Percentiles rank a stretch among this genome's conserved stretches.
Conservation (phyloP, 2,329 filamentous ascomycete genomes). For the Lachnellula subtilissima region DNA sequence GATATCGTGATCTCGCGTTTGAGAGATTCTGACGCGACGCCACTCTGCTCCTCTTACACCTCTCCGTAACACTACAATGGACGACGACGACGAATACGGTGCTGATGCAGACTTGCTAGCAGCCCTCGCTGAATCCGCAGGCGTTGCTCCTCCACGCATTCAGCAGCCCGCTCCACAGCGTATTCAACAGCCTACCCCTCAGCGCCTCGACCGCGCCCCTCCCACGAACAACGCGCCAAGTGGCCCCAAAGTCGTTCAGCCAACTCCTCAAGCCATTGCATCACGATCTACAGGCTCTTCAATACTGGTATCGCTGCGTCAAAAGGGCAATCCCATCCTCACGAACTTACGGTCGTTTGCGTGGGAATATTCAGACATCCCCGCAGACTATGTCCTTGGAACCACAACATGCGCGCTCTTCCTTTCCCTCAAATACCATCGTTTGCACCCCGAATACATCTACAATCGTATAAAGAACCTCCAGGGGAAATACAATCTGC, state of each 20-base stretch:
- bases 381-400: slow-evolving; percentile 86
- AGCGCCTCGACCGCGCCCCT: slow-evolving; percentile 50
- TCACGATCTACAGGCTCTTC: slow-evolving; percentile 61
- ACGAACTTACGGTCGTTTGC: slow-evolving; percentile 74
- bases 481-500: slow-evolving; percentile 79
- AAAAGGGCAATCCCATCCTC: slow-evolving; percentile 92
- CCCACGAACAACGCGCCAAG: slow-evolving; percentile 28
- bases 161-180: slow-evolving; percentile 36
- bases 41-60: background rate
- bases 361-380: slow-evolving; percentile 98
- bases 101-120: slow-evolving; percentile 53
- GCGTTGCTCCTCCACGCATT: slow-evolving; percentile 18
- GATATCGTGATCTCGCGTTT: too few species aligned
- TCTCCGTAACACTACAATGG: slow-evolving; percentile 18
- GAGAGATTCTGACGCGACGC: background rate
- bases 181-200: slow-evolving; percentile 46
- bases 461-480: slow-evolving; percentile 86
- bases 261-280: slow-evolving; percentile 79
- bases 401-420: slow-evolving; percentile 87
- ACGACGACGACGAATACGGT: slow-evolving; percentile 52
- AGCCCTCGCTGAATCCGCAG: slow-evolving; percentile 47
- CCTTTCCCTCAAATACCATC: slow-evolving; percentile 92
- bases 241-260: slow-evolving; percentile 67
- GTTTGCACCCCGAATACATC: slow-evolving; percentile 95
- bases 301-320: slow-evolving; percentile 84